phyloP scores from a whole-genome alignment of 305 asterid species.

The Salvia sclarea region DNA sequence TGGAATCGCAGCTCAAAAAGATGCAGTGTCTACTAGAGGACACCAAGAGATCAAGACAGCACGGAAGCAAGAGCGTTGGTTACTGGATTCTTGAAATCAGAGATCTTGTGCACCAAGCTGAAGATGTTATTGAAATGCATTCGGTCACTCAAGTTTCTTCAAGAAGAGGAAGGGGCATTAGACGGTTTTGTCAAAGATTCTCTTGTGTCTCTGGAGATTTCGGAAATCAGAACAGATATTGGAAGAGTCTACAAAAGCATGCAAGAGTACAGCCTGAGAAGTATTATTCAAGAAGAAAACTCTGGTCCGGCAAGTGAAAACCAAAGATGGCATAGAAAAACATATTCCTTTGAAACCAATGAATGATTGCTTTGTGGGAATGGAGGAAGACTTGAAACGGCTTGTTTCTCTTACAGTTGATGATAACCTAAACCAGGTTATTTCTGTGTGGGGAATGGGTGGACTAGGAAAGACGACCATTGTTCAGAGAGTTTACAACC shows the following conservation, averaged over 20 bases:
- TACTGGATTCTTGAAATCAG: constrained; percentile 11
- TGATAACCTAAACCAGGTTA: not conserved
- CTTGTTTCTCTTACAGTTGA: not conserved
- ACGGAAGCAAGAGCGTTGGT: not conserved
- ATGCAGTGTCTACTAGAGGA: constrained; percentile 20
- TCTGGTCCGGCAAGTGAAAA: not conserved
- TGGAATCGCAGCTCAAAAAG: constrained; percentile 4
- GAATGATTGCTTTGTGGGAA: constrained; percentile 20
- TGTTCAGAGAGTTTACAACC: constrained; percentile 15
- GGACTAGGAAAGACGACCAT: constrained; percentile 28
- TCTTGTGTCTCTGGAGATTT: not conserved
- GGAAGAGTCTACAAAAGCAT: constrained; percentile 1
- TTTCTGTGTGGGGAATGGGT: constrained; percentile 19
- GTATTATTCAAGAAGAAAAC: constrained; percentile 12
- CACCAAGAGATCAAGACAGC: not conserved
- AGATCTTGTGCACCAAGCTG: constrained; percentile 19
- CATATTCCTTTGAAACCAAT: not conserved
- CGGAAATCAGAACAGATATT: not conserved
- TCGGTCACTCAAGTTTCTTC: constrained; percentile 11
- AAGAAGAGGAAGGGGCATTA: not conserved
- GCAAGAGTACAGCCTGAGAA: not conserved
- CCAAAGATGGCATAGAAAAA: constrained; percentile 11
- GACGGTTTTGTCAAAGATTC: not conserved
- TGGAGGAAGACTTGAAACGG: constrained; percentile 9
- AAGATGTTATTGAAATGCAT: constrained; percentile 19